These are phyloP conservation scores for Ophiosphaerella herpotricha DNA, from an alignment of 2,329 filamentous ascomycete species.

Conservation along the genomic window DNA sequence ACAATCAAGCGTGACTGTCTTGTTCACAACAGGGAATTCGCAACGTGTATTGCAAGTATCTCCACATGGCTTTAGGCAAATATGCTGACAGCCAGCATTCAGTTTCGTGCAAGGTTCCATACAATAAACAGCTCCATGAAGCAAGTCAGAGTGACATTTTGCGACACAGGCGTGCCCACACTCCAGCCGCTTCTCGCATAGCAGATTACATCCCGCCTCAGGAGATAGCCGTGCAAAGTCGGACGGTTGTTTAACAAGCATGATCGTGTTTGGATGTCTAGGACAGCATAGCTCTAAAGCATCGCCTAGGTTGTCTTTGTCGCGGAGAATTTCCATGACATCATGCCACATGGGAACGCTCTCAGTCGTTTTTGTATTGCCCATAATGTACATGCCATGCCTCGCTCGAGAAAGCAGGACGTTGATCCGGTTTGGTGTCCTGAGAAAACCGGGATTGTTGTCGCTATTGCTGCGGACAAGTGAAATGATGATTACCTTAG, in stretches of 20 bases:
- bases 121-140: slow-evolving; percentile 33
- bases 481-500: slow-evolving; percentile 70
- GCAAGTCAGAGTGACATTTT: slow-evolving; percentile 35
- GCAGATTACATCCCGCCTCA: slow-evolving; percentile 34
- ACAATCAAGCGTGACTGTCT: no score
- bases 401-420: slow-evolving; percentile 69
- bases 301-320: slow-evolving; percentile 15
- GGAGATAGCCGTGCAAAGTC: slow-evolving; percentile 34
- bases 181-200: slow-evolving; percentile 25
- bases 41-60: slow-evolving; percentile 15
- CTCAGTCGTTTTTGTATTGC: slow-evolving; percentile 63
- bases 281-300: slow-evolving; percentile 31
- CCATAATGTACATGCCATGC: slow-evolving; percentile 75
- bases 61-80: slow-evolving; percentile 34
- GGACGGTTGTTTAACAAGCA: slow-evolving; percentile 26
- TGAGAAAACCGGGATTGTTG: slow-evolving; percentile 68
- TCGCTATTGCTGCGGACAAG: slow-evolving; percentile 70
- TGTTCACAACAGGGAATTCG: slow-evolving; percentile 6
- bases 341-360: slow-evolving; percentile 67
- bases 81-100: slow-evolving; percentile 28
- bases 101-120: slow-evolving; percentile 28
- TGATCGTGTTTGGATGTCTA: slow-evolving; percentile 26
- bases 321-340: slow-evolving; percentile 59
- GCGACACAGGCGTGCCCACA: slow-evolving; percentile 37
- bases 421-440: slow-evolving; percentile 69